Evolutionary conservation across 192 early-diverging fungal species (phyloP), one percentile per base, ranked within the genome.

Genomic region (Coemansia sp.): DNA sequence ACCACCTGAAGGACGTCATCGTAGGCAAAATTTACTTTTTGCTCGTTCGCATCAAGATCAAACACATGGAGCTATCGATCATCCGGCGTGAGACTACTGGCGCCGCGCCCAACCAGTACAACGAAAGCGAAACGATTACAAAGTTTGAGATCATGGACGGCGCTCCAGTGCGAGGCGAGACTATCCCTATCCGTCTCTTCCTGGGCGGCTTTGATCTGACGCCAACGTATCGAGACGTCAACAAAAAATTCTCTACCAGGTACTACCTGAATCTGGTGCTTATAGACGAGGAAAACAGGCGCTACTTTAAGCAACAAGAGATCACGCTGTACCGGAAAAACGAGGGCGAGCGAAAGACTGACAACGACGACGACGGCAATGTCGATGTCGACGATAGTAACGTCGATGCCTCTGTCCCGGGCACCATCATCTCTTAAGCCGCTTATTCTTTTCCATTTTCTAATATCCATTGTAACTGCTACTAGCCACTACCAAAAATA

Each of bases 71-170:
- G 72, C 87, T 99, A 53, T 95, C 94, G 31, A 98, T 99, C 64
- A 97, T 99, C 63, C 90, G 96, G 14, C 87, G 98, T 19, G 98
- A 99, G 81, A 95, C 96, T 2, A 98, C 96, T 5, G 98, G 97
- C 15, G 90, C 94, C 70, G 94, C 94, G 55, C 95, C 94, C 23
- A 98, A 98, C 73, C 93, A 97, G 74, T 97, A 97, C 85, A 98
- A 98, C 77, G 98, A 99, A 84, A 94, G 92, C 80, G 98, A 99
- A 80, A 98, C 95, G 0, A 92, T 99, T 45, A 98, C 96, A 46
- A 97, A 95, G 78, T 99, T 98, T 80, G 98, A 99, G 76, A 99
- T 99, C 72, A 99, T 99, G 98, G 98, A 99, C 76, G 98, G 98
- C 12, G 96, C 96, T 41, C 97, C 98, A 27, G 96, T 96, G 19